Base-by-base conservation (phyloP, 306 rosid genomes). In the Betula pendula region DNA sequence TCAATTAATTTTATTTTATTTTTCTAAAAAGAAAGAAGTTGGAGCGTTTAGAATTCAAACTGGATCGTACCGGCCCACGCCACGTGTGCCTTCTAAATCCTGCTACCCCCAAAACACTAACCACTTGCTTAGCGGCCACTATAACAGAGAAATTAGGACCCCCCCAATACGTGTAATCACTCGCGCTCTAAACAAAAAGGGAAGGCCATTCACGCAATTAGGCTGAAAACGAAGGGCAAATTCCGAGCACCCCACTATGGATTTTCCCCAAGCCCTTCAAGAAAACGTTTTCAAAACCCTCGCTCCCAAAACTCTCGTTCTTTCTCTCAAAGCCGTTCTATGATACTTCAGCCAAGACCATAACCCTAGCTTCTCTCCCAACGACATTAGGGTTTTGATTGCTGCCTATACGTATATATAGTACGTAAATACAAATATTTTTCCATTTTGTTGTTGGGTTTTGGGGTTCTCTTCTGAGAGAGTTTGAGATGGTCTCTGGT, bases 401-500 rank as follows among this genome's bases (percentile, higher is more conserved):
- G 80, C 60, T 24, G n/a, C 48, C 73, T 14, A 22, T 5, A 19
- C 17, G 22, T 65, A 45, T 22, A 73, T 66, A 35, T 9, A 31
- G 20, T 31, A 62, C 24, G 40, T 52, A 42, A 31, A 72, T 44
- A 33, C 16, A n/a, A 25, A 73, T 71, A 58, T 33, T 20, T 60
- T 9, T 20, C 2, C 1, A 17, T 65, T 62, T 22, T 68, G 20
- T 48, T 19, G 73, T 78, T 13, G 43, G 82, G 79, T 55, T 33
- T 33, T 11, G 24, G 63, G 63, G 33, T 56, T 24, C 22, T 55
- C 24, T 24, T 3, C 33, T 53, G 49, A 35, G 80, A n/a, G 72
- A 75, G 79, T 65, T 50, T 77, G 80, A 81, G 63, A 95, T 96
- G 99, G 94, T 87, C 58, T 72, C 96, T 77, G 85, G 70, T 11